A percentile compares a stretch with the other conserved stretches of the same genome.
Evolutionary conservation across 176 grass and related monocot genomes (phyloP).

Genomic region (Hyparrhenia diplandra): DNA sequence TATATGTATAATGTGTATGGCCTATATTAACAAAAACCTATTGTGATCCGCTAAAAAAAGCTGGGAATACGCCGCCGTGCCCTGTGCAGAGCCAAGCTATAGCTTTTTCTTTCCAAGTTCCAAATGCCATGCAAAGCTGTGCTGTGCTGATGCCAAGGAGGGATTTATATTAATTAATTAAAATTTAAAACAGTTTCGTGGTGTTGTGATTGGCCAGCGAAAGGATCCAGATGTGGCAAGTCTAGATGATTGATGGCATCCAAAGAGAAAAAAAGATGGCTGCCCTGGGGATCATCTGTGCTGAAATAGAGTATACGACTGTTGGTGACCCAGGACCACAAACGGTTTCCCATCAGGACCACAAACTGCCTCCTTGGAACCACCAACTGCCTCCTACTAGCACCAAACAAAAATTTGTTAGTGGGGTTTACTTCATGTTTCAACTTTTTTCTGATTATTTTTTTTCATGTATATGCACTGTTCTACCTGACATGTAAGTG

Average conservation of each 20-base stretch:
- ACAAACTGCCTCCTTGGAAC: slow-evolving; percentile 25
- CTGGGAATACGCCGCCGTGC: not conserved
- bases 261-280: slow-evolving; percentile 8
- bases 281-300: too few species aligned
- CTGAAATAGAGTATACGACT: too few species aligned
- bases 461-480: not conserved
- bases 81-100: slow-evolving; percentile 1
- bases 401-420: not conserved
- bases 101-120: not conserved
- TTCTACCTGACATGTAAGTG: not conserved
- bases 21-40: too few species aligned
- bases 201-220: slow-evolving; percentile 27
- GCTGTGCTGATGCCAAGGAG: slow-evolving; percentile 18
- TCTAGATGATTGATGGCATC: slow-evolving; percentile 27
- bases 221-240: slow-evolving; percentile 21
- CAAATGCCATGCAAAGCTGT: slow-evolving; percentile 1
- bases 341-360: too few species aligned
- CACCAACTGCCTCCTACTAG: slow-evolving; percentile 21
- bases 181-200: slow-evolving; percentile 23
- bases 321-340: too few species aligned
- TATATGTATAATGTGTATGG: not conserved
- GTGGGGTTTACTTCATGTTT: not conserved
- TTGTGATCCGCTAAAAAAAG: not conserved
- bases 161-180: too few species aligned
- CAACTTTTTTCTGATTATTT: not conserved